Evolutionary conservation across 2,329 filamentous ascomycete species (phyloP), one percentile per base, ranked within the genome.

Genomic region (Arthrobotrys pseudoclavata): DNA sequence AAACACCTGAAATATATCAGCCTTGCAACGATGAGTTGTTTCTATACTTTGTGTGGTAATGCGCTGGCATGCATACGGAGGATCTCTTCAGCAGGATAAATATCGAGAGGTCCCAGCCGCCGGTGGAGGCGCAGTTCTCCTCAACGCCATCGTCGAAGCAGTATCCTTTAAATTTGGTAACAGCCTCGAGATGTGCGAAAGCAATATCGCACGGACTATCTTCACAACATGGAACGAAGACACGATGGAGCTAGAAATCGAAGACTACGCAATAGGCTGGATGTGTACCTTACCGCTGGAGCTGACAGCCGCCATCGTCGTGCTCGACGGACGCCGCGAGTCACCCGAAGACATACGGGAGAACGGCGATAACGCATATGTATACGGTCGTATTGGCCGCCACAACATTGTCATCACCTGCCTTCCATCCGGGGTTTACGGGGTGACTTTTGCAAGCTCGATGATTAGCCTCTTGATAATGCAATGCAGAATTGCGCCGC

Each of bases 341-440:
- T 47, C 37, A 20, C 29, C 47, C 9, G 20, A 18, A 7, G 7
- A 18, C 6, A 20, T 13, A 40, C 13, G 26, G 31, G 24, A 37
- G 4, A 18, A 37, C 15, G 64, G 60, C 10, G 64, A 69, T 24
- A 69, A 69, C 29, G 15, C 22, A 3, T 69, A 69, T 22, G 26
- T 26, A 29, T 69, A 34, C 42, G 53, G 42, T 6, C 20, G 29
- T 3, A 40, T 69, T 1, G 52, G 64, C 12, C 10, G 45, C 3
- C 29, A 47, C 18, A 69, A 69, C 20, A 47, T 69, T 12, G 26
- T 69, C 13, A 47, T 69, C 7, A 26, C 64, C 3, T 69, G 50
- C 37, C 64, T 69, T 24, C 64, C 64, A 7, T 57, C 64, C 22
- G 64, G 64, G 4, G 34, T 48, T 1, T 69, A 69, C 13, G 64